Evolutionary conservation across 306 rosid genomes (phyloP), one percentile per base, ranked within the genome.

Genomic region (Cucumis melo): DNA sequence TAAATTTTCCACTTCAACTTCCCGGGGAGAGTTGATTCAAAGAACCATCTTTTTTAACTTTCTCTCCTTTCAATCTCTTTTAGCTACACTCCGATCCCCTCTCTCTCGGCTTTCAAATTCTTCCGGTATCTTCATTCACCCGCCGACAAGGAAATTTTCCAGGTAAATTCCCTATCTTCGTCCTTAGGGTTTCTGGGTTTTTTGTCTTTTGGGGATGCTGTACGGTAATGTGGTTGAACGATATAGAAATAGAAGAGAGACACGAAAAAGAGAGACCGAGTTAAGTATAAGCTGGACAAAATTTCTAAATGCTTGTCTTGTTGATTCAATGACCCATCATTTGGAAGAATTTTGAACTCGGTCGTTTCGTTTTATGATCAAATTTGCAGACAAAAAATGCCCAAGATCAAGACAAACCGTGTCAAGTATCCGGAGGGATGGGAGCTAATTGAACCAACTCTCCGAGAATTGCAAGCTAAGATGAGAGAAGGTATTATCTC

Each of bases 351-450:
- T 72, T 50, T 27, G 1, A 48, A 50, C 17, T 72, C 27, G 32
- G 19, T 39, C 8, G 34, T 83, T 16, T 50, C 20, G 14, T 76
- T 38, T 78, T 81, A 24, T 58, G 24, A 21, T 8, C 62, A 72
- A 48, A 77, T 64, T 74, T 56, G 55, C 90, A 85, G 90, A 65
- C 77, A 79, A 60, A 80, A 70, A 70, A 93, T 94, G 98, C 96
- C 97, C 5, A 94, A 94, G 80, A 93, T 94, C 29, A 94, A 94
- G 91, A 94, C 98, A 10, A 89, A 80, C 74, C 92, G 97, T 48
- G 91, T 94, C 42, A 90, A 81, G 66, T 88, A 90, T 82, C 98
- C 98, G 2, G 97, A 94, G 78, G 97, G 98, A 11, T 94, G 98
- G 98, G 96, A 90, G 61, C 78, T 91, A 74, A 90, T 94, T 51